Evolutionary conservation across 352 stramenopile genomes (phyloP), one percentile per base, ranked within the genome.

Genomic region (Phytophthora uliginosa): DNA sequence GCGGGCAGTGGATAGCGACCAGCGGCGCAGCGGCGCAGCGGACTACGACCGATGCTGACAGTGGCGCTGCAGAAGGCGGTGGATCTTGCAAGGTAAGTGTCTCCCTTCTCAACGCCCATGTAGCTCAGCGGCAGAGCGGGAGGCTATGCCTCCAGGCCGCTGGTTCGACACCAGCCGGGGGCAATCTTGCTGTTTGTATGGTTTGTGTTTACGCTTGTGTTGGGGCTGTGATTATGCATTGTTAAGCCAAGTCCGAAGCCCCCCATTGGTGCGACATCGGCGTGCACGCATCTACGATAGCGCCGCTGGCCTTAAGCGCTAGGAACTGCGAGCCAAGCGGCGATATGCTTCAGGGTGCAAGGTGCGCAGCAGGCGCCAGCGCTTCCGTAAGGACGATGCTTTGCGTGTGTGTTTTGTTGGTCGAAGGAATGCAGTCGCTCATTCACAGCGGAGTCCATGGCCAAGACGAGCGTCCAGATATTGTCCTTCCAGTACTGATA

Each of bases 271-370:
- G 13, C 18, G 13, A 20, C 15, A 6, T 6, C 7, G 40, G 40
- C 40, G 40, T 48, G 17, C 40, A 20, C 7, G 40, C 7, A 12
- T 22, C 40, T 6, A 48, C 40, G 15, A 48, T 20, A 20, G 18
- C 13, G 40, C 40, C 18, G 10, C 40, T 48, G 18, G 13, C 18
- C 15, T 48, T 48, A 2, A 48, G 40, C 13, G 40, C 40, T 18
- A 48, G 7, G 15, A 18, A 48, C 17, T 48, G 40, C 6, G 40
- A 8, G 6, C 40, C 40, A 48, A 48, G 18, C 24, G 57, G 10
- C 22, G 31, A 17, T 63, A 63, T 45, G 57, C 57, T 9, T 53
- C 42, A 13, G 57, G 57, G 26, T 63, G 57, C 24, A 38, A 55
- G 10, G 4, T 40, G 4, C 57, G n/a, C 38, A 63, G 22, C 20